Conservation (phyloP, 345 rosid species). For the Zanthoxylum bungeanum region DNA sequence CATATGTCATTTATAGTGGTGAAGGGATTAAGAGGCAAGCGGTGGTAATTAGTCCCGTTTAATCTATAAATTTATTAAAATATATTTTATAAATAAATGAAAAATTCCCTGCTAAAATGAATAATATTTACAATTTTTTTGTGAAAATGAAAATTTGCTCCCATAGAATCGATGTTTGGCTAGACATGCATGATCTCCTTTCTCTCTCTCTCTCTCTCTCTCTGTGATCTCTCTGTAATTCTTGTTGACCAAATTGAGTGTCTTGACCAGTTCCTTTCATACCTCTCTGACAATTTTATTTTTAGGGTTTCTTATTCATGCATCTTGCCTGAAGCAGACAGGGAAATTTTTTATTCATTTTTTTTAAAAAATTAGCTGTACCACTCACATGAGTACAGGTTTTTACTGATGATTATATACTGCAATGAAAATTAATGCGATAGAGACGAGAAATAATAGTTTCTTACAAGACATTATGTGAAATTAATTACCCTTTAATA, state of each 20-base stretch:
- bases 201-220: neutral
- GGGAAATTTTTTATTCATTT: neutral
- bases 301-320: conserved; percentile 18
- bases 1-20: too few species aligned
- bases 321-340: neutral
- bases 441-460: neutral
- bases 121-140: too few species aligned
- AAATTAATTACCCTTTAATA: neutral
- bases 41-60: too few species aligned
- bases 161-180: too few species aligned
- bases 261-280: neutral
- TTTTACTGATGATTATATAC: neutral
- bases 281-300: conserved; percentile 11
- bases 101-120: too few species aligned
- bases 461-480: neutral
- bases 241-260: neutral
- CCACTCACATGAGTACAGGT: neutral
- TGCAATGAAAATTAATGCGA: neutral
- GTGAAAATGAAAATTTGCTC: too few species aligned
- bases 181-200: neutral
- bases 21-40: too few species aligned
- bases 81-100: too few species aligned
- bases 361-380: neutral
- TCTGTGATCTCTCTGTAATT: neutral
- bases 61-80: too few species aligned